phyloP scores from a whole-genome alignment of 2,329 filamentous ascomycete species.

The Paraconiothyrium sp. region DNA sequence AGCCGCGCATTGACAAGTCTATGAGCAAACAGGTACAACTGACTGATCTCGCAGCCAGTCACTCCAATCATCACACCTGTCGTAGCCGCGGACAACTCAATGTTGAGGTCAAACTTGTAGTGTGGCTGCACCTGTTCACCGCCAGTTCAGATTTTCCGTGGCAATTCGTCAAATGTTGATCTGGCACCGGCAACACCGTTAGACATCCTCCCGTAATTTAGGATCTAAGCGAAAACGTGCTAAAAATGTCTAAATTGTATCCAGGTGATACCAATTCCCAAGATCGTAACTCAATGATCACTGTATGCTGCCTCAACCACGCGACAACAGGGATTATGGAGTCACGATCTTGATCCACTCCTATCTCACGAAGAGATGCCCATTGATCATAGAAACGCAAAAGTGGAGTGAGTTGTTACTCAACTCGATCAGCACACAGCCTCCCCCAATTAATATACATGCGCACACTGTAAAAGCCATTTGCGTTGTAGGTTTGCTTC shows the following conservation, averaged over 20 bases:
- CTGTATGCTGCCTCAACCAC: neutral
- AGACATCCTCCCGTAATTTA: neutral
- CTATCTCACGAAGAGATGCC: neutral
- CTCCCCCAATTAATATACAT: neutral
- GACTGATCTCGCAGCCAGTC: neutral
- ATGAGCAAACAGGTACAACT: constrained; percentile 7
- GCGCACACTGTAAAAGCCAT: neutral
- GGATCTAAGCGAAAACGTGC: neutral
- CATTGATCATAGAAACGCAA: neutral
- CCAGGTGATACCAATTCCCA: neutral
- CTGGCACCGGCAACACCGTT: too few species aligned
- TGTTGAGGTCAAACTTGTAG: neutral
- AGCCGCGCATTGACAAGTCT: neutral
- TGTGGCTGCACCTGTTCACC: neutral
- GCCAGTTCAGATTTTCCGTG: neutral
- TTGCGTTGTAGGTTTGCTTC: neutral
- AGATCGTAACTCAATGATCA: neutral
- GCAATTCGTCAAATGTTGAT: neutral
- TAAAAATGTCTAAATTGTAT: too few species aligned
- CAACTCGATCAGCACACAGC: neutral
- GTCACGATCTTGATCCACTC: neutral
- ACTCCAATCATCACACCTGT: neutral
- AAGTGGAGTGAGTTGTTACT: neutral
- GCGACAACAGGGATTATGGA: neutral
- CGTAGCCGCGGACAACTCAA: neutral